Evolutionary conservation across 2,329 filamentous ascomycete genomes (phyloP).

Genomic region (Colletotrichum sp.): DNA sequence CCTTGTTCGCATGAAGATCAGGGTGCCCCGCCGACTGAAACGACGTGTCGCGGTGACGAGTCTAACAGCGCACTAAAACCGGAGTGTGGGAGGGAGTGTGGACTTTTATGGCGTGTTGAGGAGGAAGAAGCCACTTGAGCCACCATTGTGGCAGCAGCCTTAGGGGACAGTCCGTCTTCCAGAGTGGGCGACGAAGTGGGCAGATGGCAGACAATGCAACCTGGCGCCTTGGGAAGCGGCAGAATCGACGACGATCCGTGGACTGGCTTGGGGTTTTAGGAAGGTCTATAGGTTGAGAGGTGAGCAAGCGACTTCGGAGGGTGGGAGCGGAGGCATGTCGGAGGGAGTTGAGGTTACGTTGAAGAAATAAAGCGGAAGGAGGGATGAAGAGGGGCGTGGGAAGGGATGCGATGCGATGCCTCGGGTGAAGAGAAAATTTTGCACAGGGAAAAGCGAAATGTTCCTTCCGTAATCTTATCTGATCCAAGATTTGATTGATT

Average conservation of each 20-base stretch:
- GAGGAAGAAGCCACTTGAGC: not conserved
- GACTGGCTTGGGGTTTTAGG: not conserved
- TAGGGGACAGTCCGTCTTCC: not conserved
- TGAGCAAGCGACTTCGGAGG: not conserved
- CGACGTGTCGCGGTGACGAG: not conserved
- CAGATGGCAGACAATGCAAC: not conserved
- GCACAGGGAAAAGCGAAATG: not conserved
- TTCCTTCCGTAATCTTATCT: conserved; percentile 20
- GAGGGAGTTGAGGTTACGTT: not conserved
- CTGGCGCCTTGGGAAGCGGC: conserved; percentile 11
- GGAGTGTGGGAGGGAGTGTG: not conserved
- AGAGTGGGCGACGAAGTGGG: not conserved
- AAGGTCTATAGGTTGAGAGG: not conserved
- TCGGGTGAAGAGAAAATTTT: not conserved
- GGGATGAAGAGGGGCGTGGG: not conserved
- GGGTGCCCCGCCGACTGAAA: not conserved
- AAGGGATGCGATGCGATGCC: not conserved
- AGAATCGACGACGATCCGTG: not conserved
- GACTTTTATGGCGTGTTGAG: not conserved
- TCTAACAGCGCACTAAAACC: not conserved
- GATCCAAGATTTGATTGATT: conserved; percentile 23
- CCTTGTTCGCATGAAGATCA: conserved; percentile 10
- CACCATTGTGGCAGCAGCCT: not conserved
- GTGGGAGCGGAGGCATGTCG: not conserved
- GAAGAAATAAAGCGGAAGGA: conserved; percentile 5